Conservation (phyloP, 1,284 basidiomycete genomes). For the Cutaneotrichosporon daszewskae region DNA sequence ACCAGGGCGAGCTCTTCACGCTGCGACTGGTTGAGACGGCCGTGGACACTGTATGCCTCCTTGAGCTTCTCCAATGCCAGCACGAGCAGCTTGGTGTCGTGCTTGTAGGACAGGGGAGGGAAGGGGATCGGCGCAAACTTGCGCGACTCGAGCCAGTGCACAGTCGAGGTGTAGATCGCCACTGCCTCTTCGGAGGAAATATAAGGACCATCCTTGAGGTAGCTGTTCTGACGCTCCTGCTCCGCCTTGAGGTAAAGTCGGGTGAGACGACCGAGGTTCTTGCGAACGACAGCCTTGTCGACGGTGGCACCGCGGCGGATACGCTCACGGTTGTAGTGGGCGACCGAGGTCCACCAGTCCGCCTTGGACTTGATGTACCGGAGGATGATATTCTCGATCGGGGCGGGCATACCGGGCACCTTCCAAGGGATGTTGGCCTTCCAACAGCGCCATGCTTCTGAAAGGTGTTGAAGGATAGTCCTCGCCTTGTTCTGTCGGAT, state of each 20-base stretch:
- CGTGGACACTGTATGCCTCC: constrained; percentile 97
- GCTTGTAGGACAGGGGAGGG: constrained; percentile 96
- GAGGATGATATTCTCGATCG: constrained; percentile 98
- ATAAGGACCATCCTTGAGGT: constrained; percentile 95
- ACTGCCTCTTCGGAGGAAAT: constrained; percentile 96
- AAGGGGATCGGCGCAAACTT: constrained; percentile 95
- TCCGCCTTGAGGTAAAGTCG: constrained; percentile 92
- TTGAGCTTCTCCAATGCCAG: constrained; percentile 93
- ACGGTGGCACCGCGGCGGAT: constrained; percentile 82
- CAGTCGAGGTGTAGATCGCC: constrained; percentile 92
- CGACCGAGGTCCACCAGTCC: constrained; percentile 96
- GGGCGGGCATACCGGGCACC: constrained; percentile 59
- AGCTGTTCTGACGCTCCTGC: constrained; percentile 93
- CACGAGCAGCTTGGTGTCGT: constrained; percentile 92
- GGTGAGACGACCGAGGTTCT: constrained; percentile 51
- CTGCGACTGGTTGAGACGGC: constrained; percentile 90
- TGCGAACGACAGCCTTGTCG: constrained; percentile 81
- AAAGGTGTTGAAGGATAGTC: constrained; percentile 95
- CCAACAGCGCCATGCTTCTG: constrained; percentile 63
- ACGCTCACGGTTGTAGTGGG: constrained; percentile 56
- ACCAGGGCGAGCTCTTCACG: constrained; percentile 92
- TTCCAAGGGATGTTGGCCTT: constrained; percentile 81
- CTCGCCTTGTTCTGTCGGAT: constrained; percentile 84
- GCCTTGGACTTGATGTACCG: constrained; percentile 99
- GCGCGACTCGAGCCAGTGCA: constrained; percentile 93